Base-by-base conservation (phyloP, 192 early-diverging fungal species). In the Diversispora epigaea region DNA sequence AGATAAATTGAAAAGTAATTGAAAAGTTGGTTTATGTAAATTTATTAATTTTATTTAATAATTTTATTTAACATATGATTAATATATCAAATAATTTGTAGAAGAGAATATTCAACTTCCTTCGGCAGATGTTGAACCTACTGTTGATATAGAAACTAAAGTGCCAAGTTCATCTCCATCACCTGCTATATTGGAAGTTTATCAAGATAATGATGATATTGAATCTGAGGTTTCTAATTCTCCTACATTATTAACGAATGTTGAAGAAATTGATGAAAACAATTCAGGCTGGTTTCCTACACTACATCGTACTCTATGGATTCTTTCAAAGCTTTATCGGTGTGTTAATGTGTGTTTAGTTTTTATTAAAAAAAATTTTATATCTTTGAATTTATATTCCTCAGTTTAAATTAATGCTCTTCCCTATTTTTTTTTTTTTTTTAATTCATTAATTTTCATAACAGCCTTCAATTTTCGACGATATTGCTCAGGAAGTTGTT, bases 401-500 rank as follows among this genome's bases (percentile, higher is more conserved):
- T 60, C 66, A 32, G 25, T 32, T 32, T 32, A 32, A 32, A 32
- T 32, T 32, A 32, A 32, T 32, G 25, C n/a, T 17, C 12, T 17
- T 17, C n/a, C n/a, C 10, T 17, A 17, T 17, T 17, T 17, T 54
- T 17, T 17, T 54, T 17, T 4, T 17, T 52, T 52, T 10, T 52
- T 52, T 52, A 52, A 15, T 15, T 15, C 10, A 52, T 52, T 0
- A 52, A 52, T 15, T 8, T 17, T 15, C 50, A 14, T 19, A 22
- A 49, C 71, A 91, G 90, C 78, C 78, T 21, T 44, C 87, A 9
- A 90, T 92, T n/a, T 95, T 95, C 77, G 91, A 95, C 58, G 94
- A 94, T 78, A 77, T 95, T 10, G 90, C 93, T 4, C 93, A 95
- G 69, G 94, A 95, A 73, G 93, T 90, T 9, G 88, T 95, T 22